phyloP scores from a whole-genome alignment of 768 basidiomycete species.

The Hygrophorus pudorinus region DNA sequence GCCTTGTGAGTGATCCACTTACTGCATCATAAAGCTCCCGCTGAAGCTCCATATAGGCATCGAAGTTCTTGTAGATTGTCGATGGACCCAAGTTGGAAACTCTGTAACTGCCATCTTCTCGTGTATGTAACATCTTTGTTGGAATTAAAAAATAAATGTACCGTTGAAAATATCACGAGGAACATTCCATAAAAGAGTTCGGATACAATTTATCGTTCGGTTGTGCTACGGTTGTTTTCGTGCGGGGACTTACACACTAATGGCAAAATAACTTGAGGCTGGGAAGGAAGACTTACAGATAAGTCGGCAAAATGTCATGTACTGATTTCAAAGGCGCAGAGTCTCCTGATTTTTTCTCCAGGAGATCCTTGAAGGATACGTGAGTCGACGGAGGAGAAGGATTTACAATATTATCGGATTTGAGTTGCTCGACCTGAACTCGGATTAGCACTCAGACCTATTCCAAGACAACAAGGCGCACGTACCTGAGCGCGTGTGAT shows the following conservation, averaged over 20 bases:
- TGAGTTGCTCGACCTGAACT: slow-evolving; percentile 51
- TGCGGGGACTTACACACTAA: too few relatives aligned
- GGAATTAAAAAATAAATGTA: not conserved
- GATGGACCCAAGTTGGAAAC: not conserved
- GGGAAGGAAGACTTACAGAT: too few relatives aligned
- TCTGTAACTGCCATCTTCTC: not conserved
- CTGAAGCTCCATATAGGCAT: slow-evolving; percentile 14
- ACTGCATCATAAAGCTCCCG: not conserved
- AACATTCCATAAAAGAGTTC: too few relatives aligned
- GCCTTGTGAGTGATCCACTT: slow-evolving; percentile 38
- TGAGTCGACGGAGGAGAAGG: slow-evolving; percentile 17
- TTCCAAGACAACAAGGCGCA: not conserved
- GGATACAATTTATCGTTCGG: too few relatives aligned
- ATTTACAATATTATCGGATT: slow-evolving; percentile 45
- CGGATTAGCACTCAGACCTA: not conserved
- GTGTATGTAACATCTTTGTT: not conserved
- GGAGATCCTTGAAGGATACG: slow-evolving; percentile 26
- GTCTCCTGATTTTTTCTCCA: slow-evolving; percentile 23
- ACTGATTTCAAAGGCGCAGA: slow-evolving; percentile 34
- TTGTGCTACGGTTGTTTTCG: too few relatives aligned
- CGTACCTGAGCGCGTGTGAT: slow-evolving; percentile 59
- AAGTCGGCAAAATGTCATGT: slow-evolving; percentile 46
- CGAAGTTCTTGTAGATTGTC: slow-evolving; percentile 14
- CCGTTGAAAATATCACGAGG: too few relatives aligned
- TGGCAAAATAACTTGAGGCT: too few relatives aligned